phyloP scores from a whole-genome alignment of 2,329 filamentous ascomycete genomes.

The Colletotrichum lentis region DNA sequence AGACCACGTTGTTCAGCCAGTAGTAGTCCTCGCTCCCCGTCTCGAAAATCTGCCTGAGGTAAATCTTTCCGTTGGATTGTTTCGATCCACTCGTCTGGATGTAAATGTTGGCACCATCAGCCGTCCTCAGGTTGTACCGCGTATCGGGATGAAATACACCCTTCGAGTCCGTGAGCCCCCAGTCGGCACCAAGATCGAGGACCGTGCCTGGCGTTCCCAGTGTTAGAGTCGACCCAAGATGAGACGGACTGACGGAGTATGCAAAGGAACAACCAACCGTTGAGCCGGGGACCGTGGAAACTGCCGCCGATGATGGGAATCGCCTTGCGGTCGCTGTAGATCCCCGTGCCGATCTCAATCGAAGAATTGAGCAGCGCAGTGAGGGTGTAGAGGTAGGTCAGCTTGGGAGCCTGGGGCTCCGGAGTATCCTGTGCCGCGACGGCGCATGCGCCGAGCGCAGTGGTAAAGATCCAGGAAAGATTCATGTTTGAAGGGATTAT shows the following conservation, averaged over 20 bases:
- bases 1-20: constrained; percentile 47
- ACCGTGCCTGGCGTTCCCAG: not conserved
- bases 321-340: constrained; percentile 17
- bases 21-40: constrained; percentile 47
- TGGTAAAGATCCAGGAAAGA: not conserved
- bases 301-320: constrained; percentile 49
- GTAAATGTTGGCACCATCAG: constrained; percentile 50
- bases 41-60: constrained; percentile 44
- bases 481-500: not conserved
- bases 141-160: constrained; percentile 51
- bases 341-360: not conserved
- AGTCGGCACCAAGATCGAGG: constrained; percentile 46
- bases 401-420: not conserved
- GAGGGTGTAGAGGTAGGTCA: constrained; percentile 9
- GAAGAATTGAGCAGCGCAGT: not conserved
- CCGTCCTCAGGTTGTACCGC: constrained; percentile 50
- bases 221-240: not conserved
- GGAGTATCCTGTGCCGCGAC: not conserved
- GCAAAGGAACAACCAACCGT: not conserved
- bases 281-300: constrained; percentile 48
- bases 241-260: not conserved
- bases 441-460: not conserved
- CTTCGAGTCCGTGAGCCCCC: constrained; percentile 48
- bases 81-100: constrained; percentile 49
- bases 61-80: constrained; percentile 46